phyloP scores from a whole-genome alignment of 768 basidiomycete genomes.

The Rubroboletus satanas region DNA sequence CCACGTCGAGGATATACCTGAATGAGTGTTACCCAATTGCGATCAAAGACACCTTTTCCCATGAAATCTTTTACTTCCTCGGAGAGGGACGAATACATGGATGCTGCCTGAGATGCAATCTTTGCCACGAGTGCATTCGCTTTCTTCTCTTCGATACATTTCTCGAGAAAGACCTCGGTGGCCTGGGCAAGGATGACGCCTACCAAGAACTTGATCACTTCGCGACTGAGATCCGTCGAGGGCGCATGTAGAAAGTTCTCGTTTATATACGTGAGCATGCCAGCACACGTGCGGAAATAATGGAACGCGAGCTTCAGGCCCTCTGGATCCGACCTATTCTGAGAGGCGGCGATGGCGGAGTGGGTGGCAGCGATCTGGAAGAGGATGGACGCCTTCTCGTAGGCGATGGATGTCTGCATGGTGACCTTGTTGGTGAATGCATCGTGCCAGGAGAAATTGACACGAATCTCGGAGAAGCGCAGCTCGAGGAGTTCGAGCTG shows the following conservation, averaged over 20 bases:
- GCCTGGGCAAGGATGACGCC: conserved; percentile 90
- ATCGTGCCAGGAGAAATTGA: conserved; percentile 95
- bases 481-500: conserved; percentile 96
- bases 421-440: conserved; percentile 94
- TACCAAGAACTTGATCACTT: conserved; percentile 91
- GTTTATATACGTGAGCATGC: conserved; percentile 98
- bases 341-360: conserved; percentile 82
- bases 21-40: conserved; percentile 87
- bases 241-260: conserved; percentile 99
- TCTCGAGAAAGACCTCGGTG: conserved; percentile 94
- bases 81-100: conserved; percentile 72
- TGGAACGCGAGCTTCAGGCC: conserved; percentile 91
- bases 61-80: conserved; percentile 97
- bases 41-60: conserved; percentile 92
- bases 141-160: conserved; percentile 92
- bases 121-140: conserved; percentile 71
- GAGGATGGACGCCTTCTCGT: conserved; percentile 95
- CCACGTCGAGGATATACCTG: conserved; percentile 47
- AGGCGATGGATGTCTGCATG: conserved; percentile 94
- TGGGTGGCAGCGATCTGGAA: conserved; percentile 96
- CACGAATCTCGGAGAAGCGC: conserved; percentile 93
- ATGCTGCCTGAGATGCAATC: conserved; percentile 78
- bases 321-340: conserved; percentile 85
- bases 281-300: conserved; percentile 85
- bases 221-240: conserved; percentile 88